Base-by-base conservation (phyloP, 2,329 filamentous ascomycete genomes). In the Pseudogymnoascus pannorum region DNA sequence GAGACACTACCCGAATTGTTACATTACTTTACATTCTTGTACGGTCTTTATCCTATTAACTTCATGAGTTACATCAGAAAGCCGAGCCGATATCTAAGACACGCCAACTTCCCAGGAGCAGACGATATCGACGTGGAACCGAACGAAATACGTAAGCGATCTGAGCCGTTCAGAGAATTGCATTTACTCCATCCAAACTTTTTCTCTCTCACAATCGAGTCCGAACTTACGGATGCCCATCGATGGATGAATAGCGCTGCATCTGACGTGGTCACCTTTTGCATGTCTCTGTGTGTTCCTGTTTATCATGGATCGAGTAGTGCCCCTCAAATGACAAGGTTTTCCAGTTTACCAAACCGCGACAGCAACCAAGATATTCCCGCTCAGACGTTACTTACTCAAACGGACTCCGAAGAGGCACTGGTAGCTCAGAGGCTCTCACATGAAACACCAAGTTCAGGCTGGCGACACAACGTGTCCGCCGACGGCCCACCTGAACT, bases 61-160 rank as follows among this genome's bases (percentile, higher is more conserved):
- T 91, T 94, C 67, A 88, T 91, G 83, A 88, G 87, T 72, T 94
- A 93, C 70, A 88, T 94, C 64, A 83, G 89, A 61, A 93, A 93
- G 69, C 89, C 90, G 2, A 85, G 91, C 66, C 84, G 87, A 65
- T 93, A 89, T 69, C 77, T 94, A 8, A 86, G 90, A 54, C 87
- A 88, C 68, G 84, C 87, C 40, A 84, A 90, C 65, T 87, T 86
- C 31, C 79, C 83, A 4, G 84, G 86, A 57, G 82, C 86, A 1
- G 87, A 92, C 65, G 87, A 90, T 60, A 82, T 93, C 44, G 88
- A 92, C 68, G 81, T 93, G 2, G 87, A 93, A 67, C 88, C 90
- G 31, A 86, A 86, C 3, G 86, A 92, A 66, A 91, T 94, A 61
- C 81, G 89, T 4, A 83, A 87, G 67, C 81, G 89, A 58, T 92